Evolutionary conservation across 768 basidiomycete genomes (phyloP).

Genomic region (Sarcomyxa edulis): DNA sequence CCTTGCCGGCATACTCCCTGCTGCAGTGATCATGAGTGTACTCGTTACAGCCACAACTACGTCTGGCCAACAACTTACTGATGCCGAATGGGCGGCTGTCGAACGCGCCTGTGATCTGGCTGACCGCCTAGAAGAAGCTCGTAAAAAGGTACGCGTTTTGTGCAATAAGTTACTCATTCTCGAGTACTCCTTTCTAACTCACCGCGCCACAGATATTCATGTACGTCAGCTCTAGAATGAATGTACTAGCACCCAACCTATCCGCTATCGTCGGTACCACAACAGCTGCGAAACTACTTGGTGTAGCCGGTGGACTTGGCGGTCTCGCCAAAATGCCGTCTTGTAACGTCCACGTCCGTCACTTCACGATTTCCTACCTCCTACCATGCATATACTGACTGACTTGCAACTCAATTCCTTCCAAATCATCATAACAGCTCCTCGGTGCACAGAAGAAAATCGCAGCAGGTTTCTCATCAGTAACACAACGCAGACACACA

Average conservation of each 20-base stretch:
- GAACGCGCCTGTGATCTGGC: slow-evolving; percentile 86
- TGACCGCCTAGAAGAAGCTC: slow-evolving; percentile 80
- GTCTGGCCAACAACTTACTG: slow-evolving; percentile 65
- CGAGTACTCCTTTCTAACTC: slow-evolving; percentile 4
- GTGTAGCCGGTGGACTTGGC: slow-evolving; percentile 90
- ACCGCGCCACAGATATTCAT: slow-evolving; percentile 77
- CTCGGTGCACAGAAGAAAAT: slow-evolving; percentile 93
- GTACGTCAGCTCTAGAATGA: slow-evolving; percentile 99
- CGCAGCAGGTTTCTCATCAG: slow-evolving; percentile 87
- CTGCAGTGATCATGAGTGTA: slow-evolving; percentile 93
- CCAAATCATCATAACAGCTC: slow-evolving; percentile 42
- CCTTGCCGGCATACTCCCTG: slow-evolving; percentile 72
- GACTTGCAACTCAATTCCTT: too few relatives aligned
- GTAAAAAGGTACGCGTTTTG: slow-evolving; percentile 62
- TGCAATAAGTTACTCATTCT: not conserved
- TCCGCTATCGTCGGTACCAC: slow-evolving; percentile 98
- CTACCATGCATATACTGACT: not conserved
- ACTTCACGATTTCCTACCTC: not conserved
- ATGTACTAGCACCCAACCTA: slow-evolving; percentile 95
- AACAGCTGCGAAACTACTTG: slow-evolving; percentile 96
- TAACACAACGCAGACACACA: slow-evolving; percentile 84
- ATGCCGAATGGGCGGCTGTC: slow-evolving; percentile 74
- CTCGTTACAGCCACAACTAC: slow-evolving; percentile 93
- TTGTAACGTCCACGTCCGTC: slow-evolving; percentile 88
- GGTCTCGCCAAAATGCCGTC: slow-evolving; percentile 92